These are phyloP conservation scores for Leccinum pachyderme DNA, from an alignment of 1,284 basidiomycete species.

Conservation along the genomic window DNA sequence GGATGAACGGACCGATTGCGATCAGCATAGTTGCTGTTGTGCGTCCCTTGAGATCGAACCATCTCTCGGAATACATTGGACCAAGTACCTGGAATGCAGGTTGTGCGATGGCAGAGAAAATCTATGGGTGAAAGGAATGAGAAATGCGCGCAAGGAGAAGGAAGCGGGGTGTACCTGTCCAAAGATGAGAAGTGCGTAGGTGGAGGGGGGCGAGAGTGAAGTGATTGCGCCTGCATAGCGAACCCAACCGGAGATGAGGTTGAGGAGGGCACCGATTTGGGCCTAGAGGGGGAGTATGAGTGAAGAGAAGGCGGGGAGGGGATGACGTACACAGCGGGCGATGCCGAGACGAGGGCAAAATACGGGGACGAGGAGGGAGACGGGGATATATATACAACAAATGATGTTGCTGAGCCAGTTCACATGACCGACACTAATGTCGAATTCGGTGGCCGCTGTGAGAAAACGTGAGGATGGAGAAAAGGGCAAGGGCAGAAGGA, in stretches of 20 bases:
- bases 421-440: conserved; percentile 60
- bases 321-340: conserved; percentile 49
- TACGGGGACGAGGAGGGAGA: conserved; percentile 54
- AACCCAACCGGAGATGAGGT: conserved; percentile 69
- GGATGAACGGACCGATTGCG: conserved; percentile 51
- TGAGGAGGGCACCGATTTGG: conserved; percentile 54
- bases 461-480: neutral
- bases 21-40: conserved; percentile 80
- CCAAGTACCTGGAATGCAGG: conserved; percentile 71
- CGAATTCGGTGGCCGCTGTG: conserved; percentile 58
- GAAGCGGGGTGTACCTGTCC: conserved; percentile 58
- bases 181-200: conserved; percentile 62
- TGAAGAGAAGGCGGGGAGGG: neutral
- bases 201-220: conserved; percentile 49
- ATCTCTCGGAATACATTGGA: conserved; percentile 74
- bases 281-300: conserved; percentile 12
- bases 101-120: conserved; percentile 52
- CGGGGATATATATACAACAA: conserved; percentile 58
- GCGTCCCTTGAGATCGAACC: conserved; percentile 72
- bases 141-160: conserved; percentile 41
- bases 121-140: conserved; percentile 17
- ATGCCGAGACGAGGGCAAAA: conserved; percentile 60
- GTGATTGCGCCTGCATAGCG: conserved; percentile 66
- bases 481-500: conserved; percentile 3
- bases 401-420: conserved; percentile 78